phyloP scores from a whole-genome alignment of 148 eudicot species.

The Limonium bicolor region DNA sequence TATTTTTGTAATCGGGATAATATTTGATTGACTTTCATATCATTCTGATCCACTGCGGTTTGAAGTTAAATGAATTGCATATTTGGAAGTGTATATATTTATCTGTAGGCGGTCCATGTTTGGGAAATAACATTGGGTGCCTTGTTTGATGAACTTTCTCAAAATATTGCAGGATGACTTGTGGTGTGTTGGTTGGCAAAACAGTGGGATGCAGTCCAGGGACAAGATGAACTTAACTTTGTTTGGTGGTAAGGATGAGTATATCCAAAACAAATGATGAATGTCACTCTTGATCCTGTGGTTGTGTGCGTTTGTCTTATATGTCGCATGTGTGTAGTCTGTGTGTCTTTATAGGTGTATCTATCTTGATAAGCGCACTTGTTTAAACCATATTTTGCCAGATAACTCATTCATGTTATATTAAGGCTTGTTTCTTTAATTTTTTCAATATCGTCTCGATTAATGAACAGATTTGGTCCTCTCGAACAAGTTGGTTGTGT shows the following conservation, averaged over 20 bases:
- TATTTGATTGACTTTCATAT: not conserved
- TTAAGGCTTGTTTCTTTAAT: too few relatives aligned
- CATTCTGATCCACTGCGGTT: too few relatives aligned
- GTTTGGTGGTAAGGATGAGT: conserved; percentile 56
- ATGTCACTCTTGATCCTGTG: not conserved
- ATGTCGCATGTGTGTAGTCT: too few relatives aligned
- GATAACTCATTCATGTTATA: not conserved
- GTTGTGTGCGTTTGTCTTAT: not conserved
- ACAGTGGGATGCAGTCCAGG: conserved; percentile 49
- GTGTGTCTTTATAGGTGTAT: too few relatives aligned
- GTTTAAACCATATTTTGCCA: not conserved
- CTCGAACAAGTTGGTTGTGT: conserved; percentile 37
- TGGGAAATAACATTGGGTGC: too few relatives aligned
- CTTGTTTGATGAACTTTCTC: not conserved
- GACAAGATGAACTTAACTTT: conserved; percentile 58
- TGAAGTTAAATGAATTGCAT: too few relatives aligned
- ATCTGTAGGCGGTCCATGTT: too few relatives aligned
- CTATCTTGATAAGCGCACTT: too few relatives aligned
- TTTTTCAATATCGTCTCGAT: not conserved
- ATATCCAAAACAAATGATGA: not conserved
- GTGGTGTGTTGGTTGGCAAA: conserved; percentile 92
- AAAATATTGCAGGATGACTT: conserved; percentile 50
- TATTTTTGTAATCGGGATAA: not conserved
- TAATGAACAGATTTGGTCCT: conserved; percentile 33
- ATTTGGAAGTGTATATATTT: not conserved